Evolutionary conservation across 371 early-diverging fungal genomes (phyloP), one percentile per base, ranked within the genome.

Genomic region (Dentiscutata heterogama): DNA sequence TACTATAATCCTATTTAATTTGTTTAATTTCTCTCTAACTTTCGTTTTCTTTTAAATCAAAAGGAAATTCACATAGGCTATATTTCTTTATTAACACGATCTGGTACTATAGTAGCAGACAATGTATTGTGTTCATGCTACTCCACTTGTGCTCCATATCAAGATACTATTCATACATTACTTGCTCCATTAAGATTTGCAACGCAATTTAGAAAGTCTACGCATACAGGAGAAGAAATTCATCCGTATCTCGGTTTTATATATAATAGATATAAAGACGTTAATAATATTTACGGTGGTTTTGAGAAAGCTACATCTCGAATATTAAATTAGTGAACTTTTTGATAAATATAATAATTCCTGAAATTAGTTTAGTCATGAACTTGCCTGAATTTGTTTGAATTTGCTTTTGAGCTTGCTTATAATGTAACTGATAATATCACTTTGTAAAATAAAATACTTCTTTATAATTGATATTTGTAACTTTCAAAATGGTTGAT

Each of bases 101-200:
- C 29, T n/a, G 80, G 80, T n/a, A 79, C 79, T 22, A 79, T 79
- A 5, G 25, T 79, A 25, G 80, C 80, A 1, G 56, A 79, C 25
- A 29, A 63, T 22, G 51, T 79, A 27, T 2, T 67, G 13, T 79
- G 80, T 63, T 68, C 68, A 50, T 79, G 80, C 42, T 80, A 80
- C 53, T 14, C 50, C 22, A 39, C 18, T 39, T 67, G 68, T 35
- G 14, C 16, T 7, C 70, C 70, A 35, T 80, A 56, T 22, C 80
- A 80, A 54, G 51, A 51, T 22, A 39, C 53, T n/a, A 80, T 80
- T 54, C 31, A 80, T 70, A 25, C 50, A n/a, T 1, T 78, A 20
- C 20, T 78, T 14, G 3, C 20, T 3, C 78, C 64, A 7, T 18
- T 78, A 51, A 18, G 50, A 16, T 50, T 78, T 71, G 25, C 25